Percentiles rank a stretch among this genome's conserved stretches.
Conservation (phyloP, 1,139 yeast species). For the Pichia cactophila region DNA sequence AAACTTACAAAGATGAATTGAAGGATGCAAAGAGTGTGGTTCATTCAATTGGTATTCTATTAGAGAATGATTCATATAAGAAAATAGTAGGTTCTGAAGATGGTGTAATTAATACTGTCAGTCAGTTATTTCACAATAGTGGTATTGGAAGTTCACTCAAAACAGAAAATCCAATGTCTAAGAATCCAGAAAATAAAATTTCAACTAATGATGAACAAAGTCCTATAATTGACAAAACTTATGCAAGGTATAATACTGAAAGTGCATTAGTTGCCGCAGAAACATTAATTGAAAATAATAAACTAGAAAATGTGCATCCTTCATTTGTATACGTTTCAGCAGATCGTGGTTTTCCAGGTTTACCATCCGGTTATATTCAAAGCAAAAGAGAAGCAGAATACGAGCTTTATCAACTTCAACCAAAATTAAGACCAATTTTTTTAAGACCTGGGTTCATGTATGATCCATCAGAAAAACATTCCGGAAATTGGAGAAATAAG, state of each 20-base stretch:
- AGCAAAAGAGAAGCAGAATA: constrained; percentile 75
- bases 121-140: constrained; percentile 15
- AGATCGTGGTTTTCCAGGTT: constrained; percentile 57
- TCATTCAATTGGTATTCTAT: constrained; percentile 72
- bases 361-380: constrained; percentile 62
- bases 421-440: constrained; percentile 47
- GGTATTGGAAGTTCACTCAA: background rate
- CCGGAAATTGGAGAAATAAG: constrained; percentile 28
- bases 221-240: constrained; percentile 35
- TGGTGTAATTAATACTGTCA: constrained; percentile 21
- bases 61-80: constrained; percentile 66
- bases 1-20: constrained; percentile 43
- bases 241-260: constrained; percentile 59
- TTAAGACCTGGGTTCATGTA: constrained; percentile 82
- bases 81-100: constrained; percentile 39
- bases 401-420: constrained; percentile 37
- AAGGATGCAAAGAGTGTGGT: constrained; percentile 57
- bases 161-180: constrained; percentile 44
- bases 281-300: constrained; percentile 33
- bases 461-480: constrained; percentile 36
- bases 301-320: constrained; percentile 13
- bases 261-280: constrained; percentile 64
- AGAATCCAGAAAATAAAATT: constrained; percentile 17
- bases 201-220: background rate
- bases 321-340: constrained; percentile 77